Evolutionary conservation across 2,329 filamentous ascomycete genomes (phyloP), one percentile per base, ranked within the genome.

Genomic region (Ascochyta clinopodiicola): DNA sequence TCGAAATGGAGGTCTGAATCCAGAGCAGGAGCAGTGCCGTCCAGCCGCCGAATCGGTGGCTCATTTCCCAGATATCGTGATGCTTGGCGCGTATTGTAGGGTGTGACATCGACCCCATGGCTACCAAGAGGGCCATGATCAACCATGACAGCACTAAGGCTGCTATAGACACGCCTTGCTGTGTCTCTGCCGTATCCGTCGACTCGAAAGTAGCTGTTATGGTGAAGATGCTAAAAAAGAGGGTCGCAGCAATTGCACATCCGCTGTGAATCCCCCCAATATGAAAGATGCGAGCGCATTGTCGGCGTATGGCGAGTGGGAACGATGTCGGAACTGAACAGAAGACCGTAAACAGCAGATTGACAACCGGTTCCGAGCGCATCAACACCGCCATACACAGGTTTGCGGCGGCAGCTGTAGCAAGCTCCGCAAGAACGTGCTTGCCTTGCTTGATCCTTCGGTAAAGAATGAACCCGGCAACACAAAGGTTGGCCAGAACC

Each of bases 221-320:
- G 3, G 75, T 72, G 54, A 81, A 78, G 40, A 79, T 69, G 15
- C 77, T 67, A 62, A 80, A 81, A 80, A 80, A 82, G 17, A 66
- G 51, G 6, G 66, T 67, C 2, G 72, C 69, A 8, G 71, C 71
- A 27, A 75, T 65, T 2, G 71, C 74, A 40, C 70, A 72, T 17
- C 71, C 73, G 31, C 69, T 73, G 37, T 77, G 75, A 17, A 77
- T 68, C 1, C 75, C 75, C 9, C 75, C 75, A 39, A 73, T 73
- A 42, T 75, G 70, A 48, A 74, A 75, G 6, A 76, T 63, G 7
- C 71, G 66, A 12, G 71, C 73, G 37, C 69, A 70, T 13, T 70
- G 62, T 22, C 71, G 62, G 4, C 75, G 70, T 8, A 76, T 66
- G 0, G 60, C 47, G 7, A 76, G 67, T 25, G 75, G 74, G 1